Percentiles rank a stretch among this genome's conserved stretches.
phyloP scores from a whole-genome alignment of 768 basidiomycete species.

The Agaricus bisporus region DNA sequence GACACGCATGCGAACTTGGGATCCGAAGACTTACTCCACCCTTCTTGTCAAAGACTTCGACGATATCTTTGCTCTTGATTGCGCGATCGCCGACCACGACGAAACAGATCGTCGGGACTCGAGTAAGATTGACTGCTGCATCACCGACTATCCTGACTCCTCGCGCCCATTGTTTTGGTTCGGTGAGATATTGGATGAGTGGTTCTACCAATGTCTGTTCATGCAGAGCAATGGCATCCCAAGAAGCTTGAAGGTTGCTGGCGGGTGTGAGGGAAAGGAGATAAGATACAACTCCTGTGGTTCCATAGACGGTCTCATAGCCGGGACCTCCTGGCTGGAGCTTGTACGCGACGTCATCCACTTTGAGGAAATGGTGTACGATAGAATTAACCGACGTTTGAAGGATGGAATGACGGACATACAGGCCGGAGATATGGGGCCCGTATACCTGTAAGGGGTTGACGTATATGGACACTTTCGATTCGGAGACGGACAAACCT shows the following conservation, averaged over 20 bases:
- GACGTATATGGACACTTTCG: not conserved
- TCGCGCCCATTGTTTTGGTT: conserved; percentile 38
- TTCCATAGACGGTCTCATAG: conserved; percentile 62
- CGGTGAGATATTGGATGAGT: conserved; percentile 50
- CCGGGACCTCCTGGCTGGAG: conserved; percentile 71
- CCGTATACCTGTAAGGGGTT: conserved; percentile 54
- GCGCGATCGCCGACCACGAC: conserved; percentile 55
- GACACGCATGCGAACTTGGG: not conserved
- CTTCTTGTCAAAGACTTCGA: conserved; percentile 56
- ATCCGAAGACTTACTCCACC: conserved; percentile 43
- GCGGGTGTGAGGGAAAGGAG: conserved; percentile 52
- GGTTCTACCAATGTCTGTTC: conserved; percentile 54
- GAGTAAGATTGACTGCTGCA: conserved; percentile 30
- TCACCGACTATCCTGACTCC: conserved; percentile 69
- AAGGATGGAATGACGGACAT: conserved; percentile 47
- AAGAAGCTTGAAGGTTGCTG: conserved; percentile 42
- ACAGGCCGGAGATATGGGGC: conserved; percentile 63
- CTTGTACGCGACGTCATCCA: conserved; percentile 44
- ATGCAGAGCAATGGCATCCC: conserved; percentile 51
- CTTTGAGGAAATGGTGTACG: conserved; percentile 64
- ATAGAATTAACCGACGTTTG: conserved; percentile 47
- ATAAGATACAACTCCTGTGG: conserved; percentile 57
- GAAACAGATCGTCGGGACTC: conserved; percentile 70
- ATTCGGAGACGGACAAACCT: conserved; percentile 34
- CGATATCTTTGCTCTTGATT: conserved; percentile 57